Conservation (phyloP, 768 basidiomycete genomes). For the Termitomyces sp. region DNA sequence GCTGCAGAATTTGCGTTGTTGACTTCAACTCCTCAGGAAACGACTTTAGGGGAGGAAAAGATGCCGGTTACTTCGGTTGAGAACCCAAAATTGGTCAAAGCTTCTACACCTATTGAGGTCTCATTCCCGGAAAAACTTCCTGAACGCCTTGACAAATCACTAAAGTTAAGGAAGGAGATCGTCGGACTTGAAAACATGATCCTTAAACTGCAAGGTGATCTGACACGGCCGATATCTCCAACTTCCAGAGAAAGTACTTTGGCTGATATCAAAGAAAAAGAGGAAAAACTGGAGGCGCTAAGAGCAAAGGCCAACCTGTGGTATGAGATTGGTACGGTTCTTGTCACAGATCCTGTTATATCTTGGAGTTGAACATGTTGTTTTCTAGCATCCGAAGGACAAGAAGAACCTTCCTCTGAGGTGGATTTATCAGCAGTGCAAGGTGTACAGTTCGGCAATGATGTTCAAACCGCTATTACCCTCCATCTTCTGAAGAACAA, state of each 20-base stretch:
- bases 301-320: background rate
- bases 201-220: too few relatives aligned
- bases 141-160: conserved; percentile 4
- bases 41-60: background rate
- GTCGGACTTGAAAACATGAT: background rate
- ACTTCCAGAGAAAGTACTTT: background rate
- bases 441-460: background rate
- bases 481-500: background rate
- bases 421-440: background rate
- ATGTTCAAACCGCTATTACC: background rate
- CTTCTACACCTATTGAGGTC: background rate
- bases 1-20: too few relatives aligned
- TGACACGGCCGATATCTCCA: background rate
- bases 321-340: background rate
- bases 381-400: background rate
- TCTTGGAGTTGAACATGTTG: background rate
- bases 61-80: background rate
- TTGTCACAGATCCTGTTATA: background rate
- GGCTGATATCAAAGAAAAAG: background rate
- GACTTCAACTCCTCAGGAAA: too few relatives aligned
- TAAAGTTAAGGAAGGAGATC: conserved; percentile 8
- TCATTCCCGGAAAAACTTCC: conserved; percentile 1
- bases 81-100: too few relatives aligned
- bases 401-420: background rate
- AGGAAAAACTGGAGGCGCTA: background rate